Evolutionary conservation across 805 yeast genomes (phyloP).

Genomic region (Lachancea meyersii): DNA sequence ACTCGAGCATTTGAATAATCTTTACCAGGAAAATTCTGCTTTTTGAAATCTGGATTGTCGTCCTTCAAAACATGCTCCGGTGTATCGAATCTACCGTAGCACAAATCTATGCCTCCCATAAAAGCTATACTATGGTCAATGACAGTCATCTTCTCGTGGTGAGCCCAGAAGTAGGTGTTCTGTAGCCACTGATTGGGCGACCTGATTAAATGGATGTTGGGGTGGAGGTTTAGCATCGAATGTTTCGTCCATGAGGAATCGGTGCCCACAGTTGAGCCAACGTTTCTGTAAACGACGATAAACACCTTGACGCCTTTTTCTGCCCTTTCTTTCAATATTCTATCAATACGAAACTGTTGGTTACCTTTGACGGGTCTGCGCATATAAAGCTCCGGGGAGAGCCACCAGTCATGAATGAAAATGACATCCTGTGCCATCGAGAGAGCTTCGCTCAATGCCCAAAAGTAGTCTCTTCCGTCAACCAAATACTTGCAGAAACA

Average conservation of each 20-base stretch:
- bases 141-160: constrained; percentile 87
- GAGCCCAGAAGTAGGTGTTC: constrained; percentile 97
- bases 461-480: constrained; percentile 91
- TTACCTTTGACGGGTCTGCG: constrained; percentile 94
- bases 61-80: constrained; percentile 90
- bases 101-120: constrained; percentile 91
- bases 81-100: constrained; percentile 94
- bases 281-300: constrained; percentile 87
- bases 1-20: constrained; percentile 96
- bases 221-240: constrained; percentile 76
- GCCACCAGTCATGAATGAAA: constrained; percentile 98
- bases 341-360: constrained; percentile 87
- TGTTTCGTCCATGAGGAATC: constrained; percentile 95
- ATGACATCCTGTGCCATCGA: constrained; percentile 91
- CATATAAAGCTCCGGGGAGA: constrained; percentile 86
- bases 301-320: constrained; percentile 92
- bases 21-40: constrained; percentile 83
- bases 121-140: constrained; percentile 86
- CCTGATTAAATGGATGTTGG: constrained; percentile 81
- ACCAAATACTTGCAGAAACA: constrained; percentile 96
- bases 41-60: constrained; percentile 47
- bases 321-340: constrained; percentile 82
- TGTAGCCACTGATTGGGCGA: constrained; percentile 94
- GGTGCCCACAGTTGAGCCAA: constrained; percentile 85
- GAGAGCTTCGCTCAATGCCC: constrained; percentile 91